Evolutionary conservation across 148 eudicot species (phyloP).

Genomic region (Fallopia convolvulus): DNA sequence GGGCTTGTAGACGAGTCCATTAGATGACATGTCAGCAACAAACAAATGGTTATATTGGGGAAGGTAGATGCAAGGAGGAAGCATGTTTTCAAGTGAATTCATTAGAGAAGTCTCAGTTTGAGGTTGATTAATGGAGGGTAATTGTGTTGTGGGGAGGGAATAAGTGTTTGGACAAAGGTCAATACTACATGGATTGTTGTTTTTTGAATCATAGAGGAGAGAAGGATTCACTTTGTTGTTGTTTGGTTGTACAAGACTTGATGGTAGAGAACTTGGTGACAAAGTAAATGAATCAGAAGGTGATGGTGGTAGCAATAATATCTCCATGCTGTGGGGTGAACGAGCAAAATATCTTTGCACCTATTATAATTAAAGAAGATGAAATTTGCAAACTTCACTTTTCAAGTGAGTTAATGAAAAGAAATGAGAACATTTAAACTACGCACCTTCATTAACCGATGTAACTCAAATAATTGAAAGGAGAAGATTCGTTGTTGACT

Average conservation of each 20-base stretch:
- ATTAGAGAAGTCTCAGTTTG: neutral
- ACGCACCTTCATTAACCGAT: neutral
- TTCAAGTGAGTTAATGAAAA: too few species aligned
- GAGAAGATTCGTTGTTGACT: constrained; percentile 91
- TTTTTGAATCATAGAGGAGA: neutral
- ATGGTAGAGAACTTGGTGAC: neutral
- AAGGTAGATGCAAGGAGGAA: neutral
- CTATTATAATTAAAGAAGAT: too few species aligned
- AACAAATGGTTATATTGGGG: neutral
- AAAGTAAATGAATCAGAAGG: neutral
- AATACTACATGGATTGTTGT: neutral
- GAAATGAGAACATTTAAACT: too few species aligned
- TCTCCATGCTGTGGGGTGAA: neutral
- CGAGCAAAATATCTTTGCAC: neutral
- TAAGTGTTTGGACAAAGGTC: neutral
- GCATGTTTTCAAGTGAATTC: neutral
- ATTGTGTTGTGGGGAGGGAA: neutral
- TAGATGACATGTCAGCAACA: neutral
- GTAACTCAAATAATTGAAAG: constrained; percentile 84
- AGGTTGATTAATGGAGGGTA: neutral
- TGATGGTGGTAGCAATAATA: neutral
- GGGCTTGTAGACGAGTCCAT: neutral
- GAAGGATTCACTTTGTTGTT: neutral
- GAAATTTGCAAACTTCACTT: too few species aligned
- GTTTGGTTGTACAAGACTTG: neutral